A percentile compares a stretch with the other conserved stretches of the same genome.
Conservation (phyloP, 129 eudicot genomes). For the Helianthus tuberosus region DNA sequence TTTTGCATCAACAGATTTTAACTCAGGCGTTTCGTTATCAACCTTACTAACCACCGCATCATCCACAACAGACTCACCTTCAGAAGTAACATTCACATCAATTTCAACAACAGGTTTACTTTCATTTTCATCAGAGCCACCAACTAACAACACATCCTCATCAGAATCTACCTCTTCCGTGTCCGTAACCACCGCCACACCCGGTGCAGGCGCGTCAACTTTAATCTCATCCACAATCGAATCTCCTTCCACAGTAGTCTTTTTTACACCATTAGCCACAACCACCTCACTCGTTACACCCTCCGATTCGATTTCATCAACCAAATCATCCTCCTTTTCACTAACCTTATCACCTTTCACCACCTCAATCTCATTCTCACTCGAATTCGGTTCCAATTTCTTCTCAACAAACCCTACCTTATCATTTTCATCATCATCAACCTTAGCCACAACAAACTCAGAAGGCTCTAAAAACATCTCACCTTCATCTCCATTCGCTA, state of each 20-base stretch:
- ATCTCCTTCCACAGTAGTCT: conserved; percentile 42
- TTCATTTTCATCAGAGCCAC: conserved; percentile 15
- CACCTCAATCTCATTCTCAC: conserved; percentile 2
- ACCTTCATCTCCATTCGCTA: conserved; percentile 30
- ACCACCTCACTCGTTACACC: conserved; percentile 26
- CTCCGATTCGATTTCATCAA: conserved; percentile 17
- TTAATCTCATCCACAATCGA: conserved; percentile 36
- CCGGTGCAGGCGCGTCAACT: conserved; percentile 45
- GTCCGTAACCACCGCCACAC: conserved; percentile 46
- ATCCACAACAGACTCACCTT: conserved; percentile 57
- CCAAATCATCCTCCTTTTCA: conserved; percentile 32
- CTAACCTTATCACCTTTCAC: conserved; percentile 28
- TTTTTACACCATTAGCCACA: conserved; percentile 30
- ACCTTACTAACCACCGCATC: not conserved
- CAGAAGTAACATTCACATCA: conserved; percentile 32
- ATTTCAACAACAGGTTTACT: not conserved
- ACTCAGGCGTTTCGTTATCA: not conserved
- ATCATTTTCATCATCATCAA: conserved; percentile 27
- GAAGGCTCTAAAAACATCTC: conserved; percentile 42
- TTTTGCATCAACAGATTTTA: conserved; percentile 28
- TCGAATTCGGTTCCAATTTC: not conserved
- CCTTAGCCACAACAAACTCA: conserved; percentile 27
- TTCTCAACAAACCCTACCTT: conserved; percentile 9
- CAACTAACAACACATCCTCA: conserved; percentile 34
- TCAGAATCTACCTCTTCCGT: conserved; percentile 24